phyloP scores from a whole-genome alignment of 2,329 filamentous ascomycete species.

The Neonectria hederae region DNA sequence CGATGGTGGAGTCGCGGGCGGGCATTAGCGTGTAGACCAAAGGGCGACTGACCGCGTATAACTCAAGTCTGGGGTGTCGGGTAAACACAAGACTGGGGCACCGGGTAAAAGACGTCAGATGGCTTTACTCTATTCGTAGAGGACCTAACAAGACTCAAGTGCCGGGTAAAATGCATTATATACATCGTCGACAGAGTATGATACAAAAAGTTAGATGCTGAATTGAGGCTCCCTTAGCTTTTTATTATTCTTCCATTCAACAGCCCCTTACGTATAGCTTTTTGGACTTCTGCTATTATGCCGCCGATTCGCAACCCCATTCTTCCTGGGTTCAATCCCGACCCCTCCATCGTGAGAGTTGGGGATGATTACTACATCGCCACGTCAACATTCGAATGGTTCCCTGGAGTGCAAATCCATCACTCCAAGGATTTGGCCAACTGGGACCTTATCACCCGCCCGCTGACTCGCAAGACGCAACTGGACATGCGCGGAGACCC shows the following conservation, averaged over 20 bases:
- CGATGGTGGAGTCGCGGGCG: background rate
- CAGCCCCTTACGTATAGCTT: background rate
- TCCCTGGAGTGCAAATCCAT: constrained; percentile 64
- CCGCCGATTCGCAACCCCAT: constrained; percentile 63
- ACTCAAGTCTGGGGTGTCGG: no score
- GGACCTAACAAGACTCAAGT: background rate
- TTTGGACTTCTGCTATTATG: constrained; percentile 45
- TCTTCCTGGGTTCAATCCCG: constrained; percentile 66
- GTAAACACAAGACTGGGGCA: background rate
- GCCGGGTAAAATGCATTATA: background rate
- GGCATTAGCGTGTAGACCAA: background rate
- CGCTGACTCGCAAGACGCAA: constrained; percentile 59
- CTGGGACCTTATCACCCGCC: constrained; percentile 59
- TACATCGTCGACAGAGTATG: no score
- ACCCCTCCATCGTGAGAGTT: constrained; percentile 63
- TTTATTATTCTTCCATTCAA: background rate
- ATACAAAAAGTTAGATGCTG: background rate
- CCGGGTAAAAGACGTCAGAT: background rate
- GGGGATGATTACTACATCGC: constrained; percentile 65
- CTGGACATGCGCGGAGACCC: constrained; percentile 69
- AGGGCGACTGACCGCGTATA: no score
- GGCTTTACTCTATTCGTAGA: no score
- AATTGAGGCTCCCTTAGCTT: background rate
- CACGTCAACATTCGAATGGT: constrained; percentile 66
- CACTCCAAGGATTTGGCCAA: constrained; percentile 63